Percentiles rank a stretch among this genome's conserved stretches.
phyloP scores from a whole-genome alignment of 2,329 filamentous ascomycete genomes.

The Hypoxylon sp. region DNA sequence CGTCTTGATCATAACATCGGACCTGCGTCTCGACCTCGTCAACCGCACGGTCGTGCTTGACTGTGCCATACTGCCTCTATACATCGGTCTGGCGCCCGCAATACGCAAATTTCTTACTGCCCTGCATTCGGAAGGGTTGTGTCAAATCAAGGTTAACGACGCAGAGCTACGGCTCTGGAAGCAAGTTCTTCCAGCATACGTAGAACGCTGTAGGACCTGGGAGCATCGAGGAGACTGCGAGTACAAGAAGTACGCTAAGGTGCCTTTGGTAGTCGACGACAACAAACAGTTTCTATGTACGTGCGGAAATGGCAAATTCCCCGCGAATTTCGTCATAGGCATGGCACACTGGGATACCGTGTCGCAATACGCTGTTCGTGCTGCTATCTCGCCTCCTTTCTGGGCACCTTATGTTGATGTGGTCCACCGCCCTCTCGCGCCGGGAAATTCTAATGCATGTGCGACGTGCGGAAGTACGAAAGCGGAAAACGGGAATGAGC shows the following conservation, averaged over 20 bases:
- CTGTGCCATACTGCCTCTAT: neutral
- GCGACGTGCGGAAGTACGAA: neutral
- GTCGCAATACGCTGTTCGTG: constrained; percentile 62
- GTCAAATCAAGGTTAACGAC: constrained; percentile 55
- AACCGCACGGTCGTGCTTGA: neutral
- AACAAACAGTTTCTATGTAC: constrained; percentile 58
- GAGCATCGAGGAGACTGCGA: constrained; percentile 49
- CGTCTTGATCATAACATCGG: neutral
- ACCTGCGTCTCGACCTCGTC: neutral
- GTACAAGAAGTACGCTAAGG: neutral
- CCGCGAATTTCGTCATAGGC: constrained; percentile 57
- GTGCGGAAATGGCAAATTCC: constrained; percentile 61
- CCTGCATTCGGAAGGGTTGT: neutral
- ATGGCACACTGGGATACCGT: constrained; percentile 55
- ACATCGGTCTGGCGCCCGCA: neutral
- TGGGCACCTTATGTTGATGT: constrained; percentile 45
- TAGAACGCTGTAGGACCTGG: constrained; percentile 64
- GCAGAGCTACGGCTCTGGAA: constrained; percentile 69
- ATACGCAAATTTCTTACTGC: neutral
- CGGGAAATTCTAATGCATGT: neutral
- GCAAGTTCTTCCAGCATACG: constrained; percentile 58
- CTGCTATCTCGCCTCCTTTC: constrained; percentile 69
- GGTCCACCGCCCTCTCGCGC: neutral
- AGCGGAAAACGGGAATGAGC: neutral
- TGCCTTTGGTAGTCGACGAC: constrained; percentile 4